Percentiles rank a stretch among this genome's conserved stretches.
These are phyloP conservation scores for Citrus trifoliata DNA, from an alignment of 345 rosid species.

Conservation along the genomic window DNA sequence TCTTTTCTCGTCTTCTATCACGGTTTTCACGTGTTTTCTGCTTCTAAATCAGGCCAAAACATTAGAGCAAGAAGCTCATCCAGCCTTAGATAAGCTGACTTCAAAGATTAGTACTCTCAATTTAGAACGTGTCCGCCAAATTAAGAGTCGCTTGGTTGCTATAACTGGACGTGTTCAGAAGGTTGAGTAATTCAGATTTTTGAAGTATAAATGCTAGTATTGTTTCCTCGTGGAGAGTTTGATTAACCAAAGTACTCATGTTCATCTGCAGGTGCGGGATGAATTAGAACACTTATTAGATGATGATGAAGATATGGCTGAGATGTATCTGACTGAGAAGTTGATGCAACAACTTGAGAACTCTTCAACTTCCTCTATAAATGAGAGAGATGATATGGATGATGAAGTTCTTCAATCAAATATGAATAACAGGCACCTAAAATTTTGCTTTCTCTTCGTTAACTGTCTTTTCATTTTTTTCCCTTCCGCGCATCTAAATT, in stretches of 20 bases:
- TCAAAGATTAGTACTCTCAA: conserved; percentile 75
- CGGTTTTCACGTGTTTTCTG: background rate
- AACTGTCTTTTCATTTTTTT: background rate
- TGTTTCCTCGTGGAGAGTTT: background rate
- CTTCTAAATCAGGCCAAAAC: conserved; percentile 45
- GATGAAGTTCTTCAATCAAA: conserved; percentile 49
- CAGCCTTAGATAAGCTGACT: conserved; percentile 67
- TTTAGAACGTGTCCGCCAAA: conserved; percentile 65
- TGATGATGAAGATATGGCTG: conserved; percentile 97
- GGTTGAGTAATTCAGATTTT: conserved; percentile 29
- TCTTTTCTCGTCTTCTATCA: background rate
- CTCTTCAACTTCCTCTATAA: conserved; percentile 54
- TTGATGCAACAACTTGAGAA: conserved; percentile 61
- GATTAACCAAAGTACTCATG: background rate
- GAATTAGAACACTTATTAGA: conserved; percentile 89
- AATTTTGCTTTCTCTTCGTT: background rate
- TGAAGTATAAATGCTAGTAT: background rate
- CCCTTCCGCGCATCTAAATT: background rate
- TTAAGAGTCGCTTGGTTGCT: conserved; percentile 67
- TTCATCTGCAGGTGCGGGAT: conserved; percentile 68
- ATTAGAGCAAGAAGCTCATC: conserved; percentile 66
- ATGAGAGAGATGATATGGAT: conserved; percentile 49
- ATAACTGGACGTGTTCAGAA: conserved; percentile 72
- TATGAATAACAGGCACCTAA: conserved; percentile 52
- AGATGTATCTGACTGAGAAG: conserved; percentile 93